Evolutionary conservation across 176 grass and related monocot genomes (phyloP).

Genomic region (Pharus latifolius): DNA sequence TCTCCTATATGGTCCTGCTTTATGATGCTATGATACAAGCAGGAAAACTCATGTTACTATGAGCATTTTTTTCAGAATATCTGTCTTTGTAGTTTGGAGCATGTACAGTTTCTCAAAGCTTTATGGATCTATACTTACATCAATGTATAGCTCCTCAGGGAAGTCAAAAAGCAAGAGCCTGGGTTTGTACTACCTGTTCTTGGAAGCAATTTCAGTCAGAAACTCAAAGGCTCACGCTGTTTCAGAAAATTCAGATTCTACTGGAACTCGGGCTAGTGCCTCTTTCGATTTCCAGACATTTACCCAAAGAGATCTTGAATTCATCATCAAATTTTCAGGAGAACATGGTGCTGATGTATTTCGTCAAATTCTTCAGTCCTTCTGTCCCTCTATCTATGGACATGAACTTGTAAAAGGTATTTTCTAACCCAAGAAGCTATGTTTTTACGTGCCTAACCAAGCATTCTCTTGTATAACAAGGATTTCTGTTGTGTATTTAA

Average conservation of each 20-base stretch:
- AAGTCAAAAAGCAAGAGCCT: constrained; percentile 60
- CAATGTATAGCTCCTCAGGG: constrained; percentile 42
- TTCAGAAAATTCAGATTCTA: constrained; percentile 36
- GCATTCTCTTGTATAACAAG: background rate
- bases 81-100: background rate
- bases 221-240: constrained; percentile 39
- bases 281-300: constrained; percentile 39
- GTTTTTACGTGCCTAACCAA: background rate
- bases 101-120: background rate
- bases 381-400: constrained; percentile 93
- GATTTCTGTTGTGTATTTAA: background rate
- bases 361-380: constrained; percentile 78
- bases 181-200: constrained; percentile 76
- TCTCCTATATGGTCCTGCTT: background rate
- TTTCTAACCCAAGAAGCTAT: background rate
- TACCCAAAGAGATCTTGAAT: constrained; percentile 45
- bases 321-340: constrained; percentile 45
- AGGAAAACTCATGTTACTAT: background rate
- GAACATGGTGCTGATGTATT: constrained; percentile 72
- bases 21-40: background rate
- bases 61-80: background rate
- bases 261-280: constrained; percentile 20
- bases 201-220: constrained; percentile 81
- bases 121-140: constrained; percentile 1
- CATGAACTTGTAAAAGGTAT: constrained; percentile 98